Evolutionary conservation across 2,329 filamentous ascomycete genomes (phyloP).

Genomic region (Penicillium sp.): DNA sequence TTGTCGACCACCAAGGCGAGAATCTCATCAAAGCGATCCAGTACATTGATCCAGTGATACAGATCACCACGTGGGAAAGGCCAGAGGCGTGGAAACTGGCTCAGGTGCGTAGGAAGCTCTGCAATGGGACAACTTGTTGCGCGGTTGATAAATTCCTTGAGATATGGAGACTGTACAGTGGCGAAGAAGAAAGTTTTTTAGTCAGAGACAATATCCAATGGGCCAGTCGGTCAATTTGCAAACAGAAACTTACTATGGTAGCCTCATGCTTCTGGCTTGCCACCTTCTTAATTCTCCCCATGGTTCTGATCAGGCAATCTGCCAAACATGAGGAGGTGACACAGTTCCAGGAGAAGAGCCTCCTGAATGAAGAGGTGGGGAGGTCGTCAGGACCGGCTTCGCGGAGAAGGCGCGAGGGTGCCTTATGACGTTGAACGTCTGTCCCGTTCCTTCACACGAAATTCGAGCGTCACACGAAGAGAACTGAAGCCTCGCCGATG

Average conservation of each 20-base stretch:
- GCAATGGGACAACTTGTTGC: constrained; percentile 61
- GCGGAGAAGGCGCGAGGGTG: constrained; percentile 27
- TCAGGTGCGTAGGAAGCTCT: constrained; percentile 69
- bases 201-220: constrained; percentile 6
- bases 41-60: constrained; percentile 93
- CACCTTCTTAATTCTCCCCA: constrained; percentile 51
- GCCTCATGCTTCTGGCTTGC: constrained; percentile 48
- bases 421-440: constrained; percentile 37
- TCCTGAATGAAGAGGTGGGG: constrained; percentile 24
- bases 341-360: constrained; percentile 22
- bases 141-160: constrained; percentile 70
- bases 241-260: constrained; percentile 41
- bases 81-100: constrained; percentile 81
- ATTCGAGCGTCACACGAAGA: constrained; percentile 15
- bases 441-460: constrained; percentile 26
- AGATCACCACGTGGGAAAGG: constrained; percentile 91
- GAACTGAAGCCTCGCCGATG: not conserved
- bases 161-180: constrained; percentile 67
- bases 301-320: constrained; percentile 31
- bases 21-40: constrained; percentile 89
- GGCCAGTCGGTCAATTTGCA: constrained; percentile 2
- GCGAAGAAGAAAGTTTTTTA: constrained; percentile 20
- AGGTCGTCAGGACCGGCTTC: constrained; percentile 25
- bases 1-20: constrained; percentile 73
- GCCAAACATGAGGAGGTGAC: constrained; percentile 38